These are phyloP conservation scores for Hericium alpestre DNA, from an alignment of 768 basidiomycete genomes.

Conservation along the genomic window DNA sequence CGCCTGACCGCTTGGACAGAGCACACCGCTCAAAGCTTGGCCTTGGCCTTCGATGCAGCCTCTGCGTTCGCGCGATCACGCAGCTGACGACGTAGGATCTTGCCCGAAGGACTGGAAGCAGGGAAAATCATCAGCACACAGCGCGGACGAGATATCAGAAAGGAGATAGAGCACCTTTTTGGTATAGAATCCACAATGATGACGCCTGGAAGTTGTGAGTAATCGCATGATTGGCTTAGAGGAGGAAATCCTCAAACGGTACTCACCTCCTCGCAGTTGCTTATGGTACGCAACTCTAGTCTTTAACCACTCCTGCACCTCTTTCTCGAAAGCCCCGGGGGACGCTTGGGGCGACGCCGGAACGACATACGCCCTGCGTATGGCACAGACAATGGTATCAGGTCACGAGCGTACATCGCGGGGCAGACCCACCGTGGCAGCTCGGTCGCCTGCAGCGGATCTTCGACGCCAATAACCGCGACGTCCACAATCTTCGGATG, in stretches of 20 bases:
- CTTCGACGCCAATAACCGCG: constrained; percentile 73
- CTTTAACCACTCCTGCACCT: constrained; percentile 56
- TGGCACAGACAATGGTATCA: neutral
- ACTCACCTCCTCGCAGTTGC: constrained; percentile 51
- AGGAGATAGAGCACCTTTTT: constrained; percentile 41
- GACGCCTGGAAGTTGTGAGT: constrained; percentile 20
- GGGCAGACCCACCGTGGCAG: constrained; percentile 47
- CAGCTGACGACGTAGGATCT: constrained; percentile 74
- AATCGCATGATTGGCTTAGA: neutral
- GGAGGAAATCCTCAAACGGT: neutral
- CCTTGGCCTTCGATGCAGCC: neutral
- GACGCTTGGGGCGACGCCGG: constrained; percentile 28
- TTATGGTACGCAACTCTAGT: constrained; percentile 65
- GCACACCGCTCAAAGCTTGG: constrained; percentile 1
- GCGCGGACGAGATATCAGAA: neutral
- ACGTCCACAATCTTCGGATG: constrained; percentile 71
- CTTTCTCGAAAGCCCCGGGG: constrained; percentile 28
- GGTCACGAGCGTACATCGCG: neutral
- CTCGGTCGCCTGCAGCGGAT: constrained; percentile 63
- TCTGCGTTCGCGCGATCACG: constrained; percentile 59
- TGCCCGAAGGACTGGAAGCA: constrained; percentile 65
- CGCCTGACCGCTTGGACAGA: too few species aligned
- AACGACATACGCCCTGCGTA: constrained; percentile 51
- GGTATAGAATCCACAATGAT: constrained; percentile 53
- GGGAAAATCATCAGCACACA: neutral